Evolutionary conservation across 108 stramenopile genomes (phyloP), one percentile per base, ranked within the genome.

Genomic region (Pseudonitzschia delicatissima): DNA sequence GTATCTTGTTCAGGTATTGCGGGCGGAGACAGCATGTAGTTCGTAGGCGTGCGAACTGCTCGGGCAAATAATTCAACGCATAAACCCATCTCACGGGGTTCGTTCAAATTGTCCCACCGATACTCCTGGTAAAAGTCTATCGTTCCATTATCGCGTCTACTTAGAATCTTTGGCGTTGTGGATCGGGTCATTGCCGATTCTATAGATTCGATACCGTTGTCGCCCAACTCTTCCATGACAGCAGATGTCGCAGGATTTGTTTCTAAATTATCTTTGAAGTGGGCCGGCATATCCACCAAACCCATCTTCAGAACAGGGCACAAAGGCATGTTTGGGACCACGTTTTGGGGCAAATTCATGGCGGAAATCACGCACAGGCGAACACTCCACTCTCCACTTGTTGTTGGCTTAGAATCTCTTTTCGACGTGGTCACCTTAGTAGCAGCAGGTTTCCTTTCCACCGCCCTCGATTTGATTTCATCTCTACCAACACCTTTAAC

Each of bases 101-200:
- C 63, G 8, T 37, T 25, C 5, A 82, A 26, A 28, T 52, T 31
- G 63, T 93, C 87, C 91, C 91, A 93, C 42, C 91, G 77, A 57
- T 84, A 70, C 62, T 93, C 91, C 69, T 93, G 86, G 64, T 89
- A 76, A 77, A 85, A 93, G 60, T 93, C 91, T 13, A 78, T 62
- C 18, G 71, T 49, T 31, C 84, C 80, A 68, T 76, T 78, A 64
- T 85, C 84, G 7, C 77, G 70, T 49, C 78, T 75, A 45, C 67
- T 63, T 62, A 85, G 35, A 5, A 78, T 64, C 45, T 76, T 81
- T 23, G 59, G 33, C 11, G 62, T 70, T 0, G 84, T 78, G n/a
- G 59, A 73, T 20, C 74, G 71, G 4, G 81, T 64, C 25, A 26
- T 63, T 5, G 83, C 45, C 26, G 68, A 71, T 6, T 64, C 51